A percentile compares a stretch with the other conserved stretches of the same genome.
These are phyloP conservation scores for Sungouiozyma ichnusensis DNA, from an alignment of 805 yeast genomes.

Conservation along the genomic window DNA sequence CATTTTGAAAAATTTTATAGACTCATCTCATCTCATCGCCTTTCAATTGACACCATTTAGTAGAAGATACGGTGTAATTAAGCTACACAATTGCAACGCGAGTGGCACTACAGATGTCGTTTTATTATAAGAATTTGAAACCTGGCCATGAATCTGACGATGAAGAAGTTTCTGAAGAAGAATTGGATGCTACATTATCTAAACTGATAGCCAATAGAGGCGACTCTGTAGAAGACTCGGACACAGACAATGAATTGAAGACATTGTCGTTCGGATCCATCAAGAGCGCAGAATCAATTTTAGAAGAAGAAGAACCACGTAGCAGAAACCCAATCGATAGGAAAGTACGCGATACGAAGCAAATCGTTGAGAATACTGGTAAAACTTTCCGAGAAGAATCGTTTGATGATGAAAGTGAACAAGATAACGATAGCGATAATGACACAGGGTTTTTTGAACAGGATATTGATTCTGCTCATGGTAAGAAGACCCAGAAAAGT, in stretches of 20 bases:
- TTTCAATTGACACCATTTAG: background rate
- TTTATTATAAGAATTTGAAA: slow-evolving; percentile 23
- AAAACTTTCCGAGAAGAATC: slow-evolving; percentile 6
- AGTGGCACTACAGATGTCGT: slow-evolving; percentile 18
- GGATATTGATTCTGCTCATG: slow-evolving; percentile 10
- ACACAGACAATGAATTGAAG: slow-evolving; percentile 37
- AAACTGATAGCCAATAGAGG: slow-evolving; percentile 1
- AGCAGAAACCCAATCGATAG: background rate
- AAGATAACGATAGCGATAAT: slow-evolving; percentile 11
- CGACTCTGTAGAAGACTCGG: slow-evolving; percentile 9
- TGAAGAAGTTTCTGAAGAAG: slow-evolving; percentile 26
- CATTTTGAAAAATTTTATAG: slow-evolving; percentile 1
- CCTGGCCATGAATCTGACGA: slow-evolving; percentile 21
- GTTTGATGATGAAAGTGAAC: slow-evolving; percentile 7
- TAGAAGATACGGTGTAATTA: background rate
- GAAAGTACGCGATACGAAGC: slow-evolving; percentile 9
- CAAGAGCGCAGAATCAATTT: slow-evolving; percentile 40
- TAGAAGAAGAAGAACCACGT: slow-evolving; percentile 30
- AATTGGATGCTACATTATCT: slow-evolving; percentile 1
- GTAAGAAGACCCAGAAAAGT: slow-evolving; percentile 14
- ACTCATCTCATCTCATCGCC: slow-evolving; percentile 4
- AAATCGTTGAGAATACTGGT: slow-evolving; percentile 5
- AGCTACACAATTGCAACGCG: background rate
- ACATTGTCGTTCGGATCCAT: slow-evolving; percentile 57
- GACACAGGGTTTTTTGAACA: slow-evolving; percentile 34